Percentiles rank a stretch among this genome's conserved stretches.
Evolutionary conservation across 2,329 filamentous ascomycete genomes (phyloP).

Genomic region (Talaromyces sp.): DNA sequence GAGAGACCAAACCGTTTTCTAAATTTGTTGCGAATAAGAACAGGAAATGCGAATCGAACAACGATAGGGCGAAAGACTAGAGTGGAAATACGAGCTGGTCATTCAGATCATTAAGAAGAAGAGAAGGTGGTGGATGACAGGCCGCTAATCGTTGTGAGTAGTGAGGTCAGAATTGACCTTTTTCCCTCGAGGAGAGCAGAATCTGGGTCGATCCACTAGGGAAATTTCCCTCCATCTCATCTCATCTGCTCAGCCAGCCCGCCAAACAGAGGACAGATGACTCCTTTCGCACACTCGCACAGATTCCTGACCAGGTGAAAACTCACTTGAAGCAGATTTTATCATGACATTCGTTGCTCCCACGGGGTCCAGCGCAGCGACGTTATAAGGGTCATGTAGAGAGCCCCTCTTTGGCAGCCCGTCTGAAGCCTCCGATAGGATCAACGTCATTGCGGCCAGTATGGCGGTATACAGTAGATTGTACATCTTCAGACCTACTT

Average conservation of each 20-base stretch:
- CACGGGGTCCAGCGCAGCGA: not conserved
- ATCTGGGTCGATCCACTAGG: conserved; percentile 15
- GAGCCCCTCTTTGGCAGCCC: conserved; percentile 2
- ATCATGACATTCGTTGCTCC: not conserved
- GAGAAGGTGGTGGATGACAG: not conserved
- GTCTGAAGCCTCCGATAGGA: conserved; percentile 5
- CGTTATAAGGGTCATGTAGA: not conserved
- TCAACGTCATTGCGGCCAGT: not conserved
- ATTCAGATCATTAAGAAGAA: not conserved
- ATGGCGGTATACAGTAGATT: not conserved
- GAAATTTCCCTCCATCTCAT: not conserved
- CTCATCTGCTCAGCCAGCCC: conserved; percentile 8
- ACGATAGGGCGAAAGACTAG: not conserved
- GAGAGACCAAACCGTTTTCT: not conserved
- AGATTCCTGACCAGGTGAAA: not conserved
- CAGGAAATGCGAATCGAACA: not conserved
- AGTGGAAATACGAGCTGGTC: no score
- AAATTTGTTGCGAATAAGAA: not conserved
- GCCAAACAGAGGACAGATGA: not conserved
- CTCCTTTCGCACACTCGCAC: not conserved
- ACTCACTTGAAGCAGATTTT: not conserved
- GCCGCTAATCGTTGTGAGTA: conserved; percentile 1
- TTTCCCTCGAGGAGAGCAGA: not conserved
- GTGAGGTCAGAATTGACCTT: conserved; percentile 14
- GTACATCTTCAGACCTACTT: not conserved